phyloP scores from a whole-genome alignment of 1,284 basidiomycete species.

The Phenoliferia sp. region DNA sequence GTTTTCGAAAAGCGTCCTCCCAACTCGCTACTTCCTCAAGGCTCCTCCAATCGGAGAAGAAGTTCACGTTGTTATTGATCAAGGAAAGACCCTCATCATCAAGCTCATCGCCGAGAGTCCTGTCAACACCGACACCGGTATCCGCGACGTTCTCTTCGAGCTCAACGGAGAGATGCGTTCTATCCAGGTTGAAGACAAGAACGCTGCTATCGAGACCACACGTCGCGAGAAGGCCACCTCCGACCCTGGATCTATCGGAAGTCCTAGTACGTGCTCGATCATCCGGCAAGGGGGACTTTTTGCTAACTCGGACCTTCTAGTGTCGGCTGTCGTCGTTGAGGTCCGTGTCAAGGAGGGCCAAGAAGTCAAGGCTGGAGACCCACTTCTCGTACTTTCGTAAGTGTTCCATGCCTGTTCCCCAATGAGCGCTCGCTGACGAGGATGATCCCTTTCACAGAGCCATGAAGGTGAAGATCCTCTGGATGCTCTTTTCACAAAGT shows the following conservation, averaged over 20 bases:
- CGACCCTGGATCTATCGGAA: slow-evolving; percentile 92
- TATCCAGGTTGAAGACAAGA: slow-evolving; percentile 89
- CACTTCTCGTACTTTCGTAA: slow-evolving; percentile 51
- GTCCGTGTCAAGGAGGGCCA: slow-evolving; percentile 95
- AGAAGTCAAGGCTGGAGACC: slow-evolving; percentile 96
- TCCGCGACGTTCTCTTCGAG: slow-evolving; percentile 97
- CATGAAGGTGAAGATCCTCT: too few species aligned
- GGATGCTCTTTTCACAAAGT: too few species aligned
- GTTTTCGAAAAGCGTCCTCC: slow-evolving; percentile 61
- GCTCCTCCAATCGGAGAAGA: slow-evolving; percentile 90
- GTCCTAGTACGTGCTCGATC: slow-evolving; percentile 1
- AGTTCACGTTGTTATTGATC: slow-evolving; percentile 93
- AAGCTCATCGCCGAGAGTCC: slow-evolving; percentile 92
- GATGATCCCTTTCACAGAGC: not conserved
- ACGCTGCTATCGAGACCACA: slow-evolving; percentile 89
- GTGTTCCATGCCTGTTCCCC: slow-evolving; percentile 6
- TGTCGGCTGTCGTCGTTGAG: slow-evolving; percentile 92
- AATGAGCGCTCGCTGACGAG: too few species aligned
- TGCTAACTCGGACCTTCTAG: slow-evolving; percentile 23
- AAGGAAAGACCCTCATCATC: slow-evolving; percentile 95
- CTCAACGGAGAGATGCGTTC: slow-evolving; percentile 94
- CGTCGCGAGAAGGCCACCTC: slow-evolving; percentile 83
- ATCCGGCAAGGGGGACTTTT: not conserved
- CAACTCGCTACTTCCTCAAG: slow-evolving; percentile 94
- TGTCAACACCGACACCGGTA: slow-evolving; percentile 82